Evolutionary conservation across 257 asterid species (phyloP), one percentile per base, ranked within the genome.

Genomic region (Apocynum venetum): DNA sequence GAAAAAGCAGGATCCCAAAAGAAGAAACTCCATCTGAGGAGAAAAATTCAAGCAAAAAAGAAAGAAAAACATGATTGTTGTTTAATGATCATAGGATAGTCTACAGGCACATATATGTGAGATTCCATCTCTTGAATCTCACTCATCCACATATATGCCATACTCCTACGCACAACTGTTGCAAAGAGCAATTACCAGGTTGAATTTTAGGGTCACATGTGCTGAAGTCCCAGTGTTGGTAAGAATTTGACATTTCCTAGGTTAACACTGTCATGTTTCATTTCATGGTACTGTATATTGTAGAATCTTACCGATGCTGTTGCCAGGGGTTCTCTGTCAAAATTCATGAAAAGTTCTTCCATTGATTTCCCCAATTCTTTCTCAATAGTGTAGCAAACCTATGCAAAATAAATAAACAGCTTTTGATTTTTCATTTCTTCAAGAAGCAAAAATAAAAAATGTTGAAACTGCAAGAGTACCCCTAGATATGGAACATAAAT

Each of bases 271-370:
- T 38, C 44, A 31, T 60, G 25, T 9, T 12, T 13, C 20, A 12
- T 56, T 55, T 52, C 4, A 44, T 15, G 9, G 53, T 53, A 55
- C 72, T 70, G 47, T 57, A 77, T 61, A 38, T 80, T 47, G 76
- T 40, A 67, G 74, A 75, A 63, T 74, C 95, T 90, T 90, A 95
- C 98, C 66, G 98, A 95, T 84, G 98, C 98, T 78, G 98, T 91
- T 77, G 98, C 98, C 64, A 95, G 90, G 59, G 98, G 94, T 77
- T 73, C 71, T 72, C 83, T 85, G 75, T 90, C 98, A 82, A 91
- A 95, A 64, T 84, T 80, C 84, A 85, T 64, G 90, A 95, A 95
- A 72, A 95, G 89, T 56, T 95, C 91, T n/a, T 84, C 93, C 90
- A 91, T 84, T 47, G 97, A 78, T 87, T 90, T 91, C 79, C 97